These are phyloP conservation scores for Populus ilicifolia DNA, from an alignment of 345 rosid genomes.

Conservation along the genomic window DNA sequence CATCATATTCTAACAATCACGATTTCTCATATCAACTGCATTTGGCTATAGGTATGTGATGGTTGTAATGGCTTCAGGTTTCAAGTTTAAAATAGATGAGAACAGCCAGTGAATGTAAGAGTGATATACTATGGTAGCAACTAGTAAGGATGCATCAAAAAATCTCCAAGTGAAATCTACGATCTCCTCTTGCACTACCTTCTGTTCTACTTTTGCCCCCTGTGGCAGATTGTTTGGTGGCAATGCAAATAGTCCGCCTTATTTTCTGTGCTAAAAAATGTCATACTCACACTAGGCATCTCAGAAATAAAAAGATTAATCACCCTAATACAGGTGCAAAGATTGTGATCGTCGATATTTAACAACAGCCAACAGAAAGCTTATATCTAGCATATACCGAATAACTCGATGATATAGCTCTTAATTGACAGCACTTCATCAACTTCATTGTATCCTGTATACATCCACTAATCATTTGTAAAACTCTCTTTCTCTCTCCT, in stretches of 20 bases:
- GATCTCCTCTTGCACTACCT: not conserved
- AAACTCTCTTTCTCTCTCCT: not conserved
- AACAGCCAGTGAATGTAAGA: not conserved
- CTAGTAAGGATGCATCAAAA: not conserved
- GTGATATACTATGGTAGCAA: not conserved
- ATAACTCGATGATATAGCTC: not conserved
- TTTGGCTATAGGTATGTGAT: not conserved
- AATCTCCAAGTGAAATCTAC: not conserved
- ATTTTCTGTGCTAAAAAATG: not conserved
- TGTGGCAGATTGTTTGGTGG: not conserved
- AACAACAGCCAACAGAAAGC: not conserved
- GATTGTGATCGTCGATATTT: not conserved
- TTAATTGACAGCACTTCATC: not conserved
- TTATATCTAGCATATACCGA: not conserved
- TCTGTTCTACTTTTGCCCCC: not conserved
- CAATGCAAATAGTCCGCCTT: not conserved
- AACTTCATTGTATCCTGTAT: not conserved
- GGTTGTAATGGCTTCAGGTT: not conserved
- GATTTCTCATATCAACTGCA: not conserved
- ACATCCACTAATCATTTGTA: not conserved
- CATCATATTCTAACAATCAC: not conserved
- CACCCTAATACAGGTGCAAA: not conserved
- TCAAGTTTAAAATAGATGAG: not conserved
- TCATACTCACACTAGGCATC: not conserved
- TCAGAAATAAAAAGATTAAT: not conserved